Evolutionary conservation across 805 yeast species (phyloP).

Genomic region (Pichia scutulata): DNA sequence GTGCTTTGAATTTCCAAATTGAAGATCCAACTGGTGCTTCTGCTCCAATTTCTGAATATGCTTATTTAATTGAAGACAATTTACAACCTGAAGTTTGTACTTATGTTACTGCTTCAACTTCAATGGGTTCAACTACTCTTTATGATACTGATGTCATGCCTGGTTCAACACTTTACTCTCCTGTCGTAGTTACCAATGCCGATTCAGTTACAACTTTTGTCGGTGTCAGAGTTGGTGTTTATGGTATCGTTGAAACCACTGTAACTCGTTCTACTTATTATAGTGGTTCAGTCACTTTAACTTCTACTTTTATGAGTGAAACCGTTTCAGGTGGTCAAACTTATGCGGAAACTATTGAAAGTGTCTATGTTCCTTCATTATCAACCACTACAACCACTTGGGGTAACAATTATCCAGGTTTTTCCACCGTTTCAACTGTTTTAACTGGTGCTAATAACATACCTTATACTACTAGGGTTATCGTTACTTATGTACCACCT

Average conservation of each 20-base stretch:
- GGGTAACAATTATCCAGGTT: neutral
- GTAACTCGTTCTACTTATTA: neutral
- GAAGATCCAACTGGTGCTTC: constrained; percentile 9
- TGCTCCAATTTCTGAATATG: neutral
- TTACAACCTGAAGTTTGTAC: neutral
- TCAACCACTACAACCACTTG: constrained; percentile 1
- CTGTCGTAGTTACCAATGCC: neutral
- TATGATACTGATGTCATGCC: constrained; percentile 1
- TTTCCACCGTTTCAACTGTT: neutral
- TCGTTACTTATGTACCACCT: neutral
- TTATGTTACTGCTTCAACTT: neutral
- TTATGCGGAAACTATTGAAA: neutral
- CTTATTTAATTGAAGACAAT: constrained; percentile 6
- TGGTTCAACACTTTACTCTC: constrained; percentile 4
- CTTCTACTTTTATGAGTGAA: neutral
- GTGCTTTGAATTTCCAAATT: constrained; percentile 9
- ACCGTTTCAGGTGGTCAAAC: neutral
- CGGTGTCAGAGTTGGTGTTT: constrained; percentile 7
- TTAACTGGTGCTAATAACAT: neutral
- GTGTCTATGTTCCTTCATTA: constrained; percentile 3
- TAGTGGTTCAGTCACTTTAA: neutral
- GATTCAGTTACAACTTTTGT: neutral
- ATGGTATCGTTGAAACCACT: neutral
- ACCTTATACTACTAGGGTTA: neutral
- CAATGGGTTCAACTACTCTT: constrained; percentile 1